Evolutionary conservation across 495 filamentous ascomycete genomes (phyloP).

Genomic region (Chaetomium fimeti): DNA sequence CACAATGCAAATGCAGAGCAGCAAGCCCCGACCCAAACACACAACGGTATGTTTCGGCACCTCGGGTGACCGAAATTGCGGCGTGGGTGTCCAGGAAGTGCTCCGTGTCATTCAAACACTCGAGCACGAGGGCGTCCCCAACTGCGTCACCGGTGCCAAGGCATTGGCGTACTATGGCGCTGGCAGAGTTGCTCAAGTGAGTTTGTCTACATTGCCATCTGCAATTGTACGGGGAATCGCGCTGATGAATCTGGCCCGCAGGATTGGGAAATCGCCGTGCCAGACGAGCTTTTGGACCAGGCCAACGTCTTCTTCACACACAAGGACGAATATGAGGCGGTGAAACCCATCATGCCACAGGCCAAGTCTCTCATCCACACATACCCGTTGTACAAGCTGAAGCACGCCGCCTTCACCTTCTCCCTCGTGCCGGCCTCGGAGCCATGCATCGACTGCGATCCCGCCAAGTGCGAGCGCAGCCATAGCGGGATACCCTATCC

Average conservation of each 20-base stretch:
- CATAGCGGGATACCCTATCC: constrained; percentile 16
- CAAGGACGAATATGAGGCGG: background rate
- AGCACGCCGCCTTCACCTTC: too few relatives aligned
- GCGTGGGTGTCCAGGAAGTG: too few relatives aligned
- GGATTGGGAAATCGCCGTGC: constrained; percentile 17
- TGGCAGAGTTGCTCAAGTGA: constrained; percentile 3
- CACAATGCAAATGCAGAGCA: too few relatives aligned
- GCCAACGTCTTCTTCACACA: background rate
- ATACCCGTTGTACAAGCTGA: constrained; percentile 11
- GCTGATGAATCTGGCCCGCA: background rate
- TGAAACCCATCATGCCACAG: constrained; percentile 3
- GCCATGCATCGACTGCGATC: background rate
- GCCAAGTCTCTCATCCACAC: constrained; percentile 9
- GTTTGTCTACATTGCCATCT: background rate
- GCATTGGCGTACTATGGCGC: constrained; percentile 13
- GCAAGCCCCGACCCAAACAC: too few relatives aligned
- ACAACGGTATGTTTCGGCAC: too few relatives aligned
- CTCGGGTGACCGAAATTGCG: too few relatives aligned
- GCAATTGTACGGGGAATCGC: background rate
- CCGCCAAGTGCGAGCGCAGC: constrained; percentile 16
- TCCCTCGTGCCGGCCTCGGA: constrained; percentile 7
- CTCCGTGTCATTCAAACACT: too few relatives aligned
- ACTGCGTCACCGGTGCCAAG: too few relatives aligned
- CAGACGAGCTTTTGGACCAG: constrained; percentile 1
- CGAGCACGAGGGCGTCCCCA: too few relatives aligned